Conservation (phyloP, 129 eudicot genomes). For the Saposhnikovia divaricata region DNA sequence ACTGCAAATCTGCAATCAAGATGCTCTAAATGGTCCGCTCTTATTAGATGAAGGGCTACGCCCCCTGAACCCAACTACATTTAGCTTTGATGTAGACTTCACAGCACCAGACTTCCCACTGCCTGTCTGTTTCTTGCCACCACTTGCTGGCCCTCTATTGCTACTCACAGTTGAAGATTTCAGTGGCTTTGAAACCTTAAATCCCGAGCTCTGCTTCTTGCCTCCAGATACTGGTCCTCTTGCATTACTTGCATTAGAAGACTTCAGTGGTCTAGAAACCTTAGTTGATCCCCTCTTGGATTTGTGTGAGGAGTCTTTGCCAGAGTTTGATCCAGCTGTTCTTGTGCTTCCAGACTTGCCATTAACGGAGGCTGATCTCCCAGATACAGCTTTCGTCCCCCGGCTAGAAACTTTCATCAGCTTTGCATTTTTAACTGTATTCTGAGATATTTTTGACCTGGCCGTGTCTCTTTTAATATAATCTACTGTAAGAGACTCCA, state of each 20-base stretch:
- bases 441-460: slow-evolving; percentile 49
- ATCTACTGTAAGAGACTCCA: slow-evolving; percentile 69
- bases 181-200: slow-evolving; percentile 12
- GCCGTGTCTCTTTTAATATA: slow-evolving; percentile 48
- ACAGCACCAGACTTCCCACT: slow-evolving; percentile 24
- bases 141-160: slow-evolving; percentile 19
- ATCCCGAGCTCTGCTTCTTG: slow-evolving; percentile 5
- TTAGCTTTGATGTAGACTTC: slow-evolving; percentile 40
- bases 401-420: slow-evolving; percentile 25
- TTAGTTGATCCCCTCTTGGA: slow-evolving; percentile 24
- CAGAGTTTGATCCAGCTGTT: slow-evolving; percentile 25
- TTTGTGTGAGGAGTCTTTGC: slow-evolving; percentile 26
- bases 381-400: slow-evolving; percentile 24
- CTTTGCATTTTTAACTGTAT: slow-evolving; percentile 38
- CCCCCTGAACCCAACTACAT: slow-evolving; percentile 91
- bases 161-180: slow-evolving; percentile 20
- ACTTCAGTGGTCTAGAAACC: slow-evolving; percentile 27
- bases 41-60: slow-evolving; percentile 49
- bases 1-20: slow-evolving; percentile 6
- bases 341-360: slow-evolving; percentile 21
- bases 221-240: slow-evolving; percentile 23
- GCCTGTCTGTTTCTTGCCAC: slow-evolving; percentile 26
- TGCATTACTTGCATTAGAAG: slow-evolving; percentile 18
- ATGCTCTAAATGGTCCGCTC: slow-evolving; percentile 2
- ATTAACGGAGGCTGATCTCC: slow-evolving; percentile 31